Percentiles rank a stretch among this genome's conserved stretches.
These are phyloP conservation scores for Vaccinium darrowii DNA, from an alignment of 148 eudicot species.

Conservation along the genomic window DNA sequence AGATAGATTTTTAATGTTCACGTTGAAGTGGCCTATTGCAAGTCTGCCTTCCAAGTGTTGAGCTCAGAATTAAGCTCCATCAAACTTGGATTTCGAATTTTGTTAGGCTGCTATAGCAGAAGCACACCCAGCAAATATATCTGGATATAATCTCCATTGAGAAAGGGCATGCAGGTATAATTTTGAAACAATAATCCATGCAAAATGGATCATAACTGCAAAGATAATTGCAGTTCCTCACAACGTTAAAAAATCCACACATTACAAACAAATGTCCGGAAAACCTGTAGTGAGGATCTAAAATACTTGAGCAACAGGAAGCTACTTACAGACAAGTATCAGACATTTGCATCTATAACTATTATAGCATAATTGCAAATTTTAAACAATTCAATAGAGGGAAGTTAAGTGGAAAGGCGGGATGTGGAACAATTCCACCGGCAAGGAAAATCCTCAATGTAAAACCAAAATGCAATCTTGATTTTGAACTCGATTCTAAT, in stretches of 20 bases:
- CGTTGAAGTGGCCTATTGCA: neutral
- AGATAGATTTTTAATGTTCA: neutral
- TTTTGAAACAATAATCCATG: neutral
- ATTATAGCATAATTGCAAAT: slow-evolving; percentile 1
- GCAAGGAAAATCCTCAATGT: neutral
- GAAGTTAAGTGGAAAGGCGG: neutral
- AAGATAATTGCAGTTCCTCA: neutral
- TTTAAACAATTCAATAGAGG: neutral
- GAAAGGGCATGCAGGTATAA: neutral
- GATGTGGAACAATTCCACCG: neutral
- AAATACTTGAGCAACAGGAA: neutral
- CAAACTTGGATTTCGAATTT: neutral
- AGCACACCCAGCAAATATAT: neutral
- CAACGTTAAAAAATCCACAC: neutral
- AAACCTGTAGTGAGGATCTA: neutral
- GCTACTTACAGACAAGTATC: neutral
- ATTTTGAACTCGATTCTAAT: neutral
- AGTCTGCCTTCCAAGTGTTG: neutral
- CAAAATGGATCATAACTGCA: neutral
- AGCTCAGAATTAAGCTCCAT: slow-evolving; percentile 3
- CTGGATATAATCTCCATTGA: neutral
- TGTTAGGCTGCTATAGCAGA: neutral
- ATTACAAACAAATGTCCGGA: neutral
- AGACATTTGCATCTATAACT: neutral
- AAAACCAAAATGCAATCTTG: neutral